phyloP scores from a whole-genome alignment of 352 stramenopile species.

The Plasmopara viticola region DNA sequence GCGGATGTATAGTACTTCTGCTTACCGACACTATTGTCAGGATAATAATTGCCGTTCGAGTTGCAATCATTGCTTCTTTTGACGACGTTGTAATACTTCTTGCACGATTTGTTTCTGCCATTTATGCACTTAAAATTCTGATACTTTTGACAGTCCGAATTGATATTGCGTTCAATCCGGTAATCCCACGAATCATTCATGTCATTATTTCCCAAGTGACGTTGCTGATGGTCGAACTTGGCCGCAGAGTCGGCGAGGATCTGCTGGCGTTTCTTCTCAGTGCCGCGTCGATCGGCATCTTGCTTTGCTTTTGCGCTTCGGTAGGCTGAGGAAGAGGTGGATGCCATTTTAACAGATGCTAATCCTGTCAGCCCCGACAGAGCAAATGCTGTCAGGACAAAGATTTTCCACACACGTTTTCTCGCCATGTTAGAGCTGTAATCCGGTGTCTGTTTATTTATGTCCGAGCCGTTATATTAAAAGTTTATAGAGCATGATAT shows the following conservation, averaged over 20 bases:
- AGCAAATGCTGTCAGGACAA: background rate
- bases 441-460: no score
- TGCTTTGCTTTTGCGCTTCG: conserved; percentile 7
- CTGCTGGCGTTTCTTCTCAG: background rate
- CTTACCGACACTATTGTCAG: no score
- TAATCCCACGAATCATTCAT: conserved; percentile 8
- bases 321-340: background rate
- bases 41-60: no score
- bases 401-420: conserved; percentile 6
- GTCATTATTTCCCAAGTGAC: background rate
- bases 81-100: no score
- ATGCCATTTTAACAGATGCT: background rate
- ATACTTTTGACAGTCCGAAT: background rate
- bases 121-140: background rate
- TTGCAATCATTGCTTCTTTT: no score
- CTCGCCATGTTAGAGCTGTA: conserved; percentile 14
- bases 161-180: no score
- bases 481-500: no score
- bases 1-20: no score
- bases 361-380: background rate
- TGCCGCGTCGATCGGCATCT: conserved; percentile 6
- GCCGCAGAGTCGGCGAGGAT: conserved; percentile 4
- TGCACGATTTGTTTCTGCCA: no score
- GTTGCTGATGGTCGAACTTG: conserved; percentile 6
- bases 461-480: no score